Evolutionary conservation across 2,329 filamentous ascomycete genomes (phyloP).

Genomic region (Ophiostoma populinum): DNA sequence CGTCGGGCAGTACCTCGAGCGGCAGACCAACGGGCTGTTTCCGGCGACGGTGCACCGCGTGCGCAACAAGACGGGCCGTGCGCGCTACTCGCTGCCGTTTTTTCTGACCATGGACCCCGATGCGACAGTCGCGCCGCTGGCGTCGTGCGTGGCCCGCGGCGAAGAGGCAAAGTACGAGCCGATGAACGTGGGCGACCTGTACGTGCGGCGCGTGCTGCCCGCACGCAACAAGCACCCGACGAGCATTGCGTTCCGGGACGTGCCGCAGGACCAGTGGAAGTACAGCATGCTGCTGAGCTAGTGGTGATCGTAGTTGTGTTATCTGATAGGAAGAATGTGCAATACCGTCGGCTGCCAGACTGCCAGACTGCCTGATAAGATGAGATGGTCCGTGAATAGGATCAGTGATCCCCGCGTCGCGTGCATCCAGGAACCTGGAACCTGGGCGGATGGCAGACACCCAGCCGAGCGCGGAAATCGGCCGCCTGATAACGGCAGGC

Average conservation of each 20-base stretch:
- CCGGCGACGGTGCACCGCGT: conserved; percentile 32
- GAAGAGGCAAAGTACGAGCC: not conserved
- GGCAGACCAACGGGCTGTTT: conserved; percentile 30
- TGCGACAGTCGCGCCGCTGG: conserved; percentile 10
- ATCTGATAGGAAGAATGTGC: too few species aligned
- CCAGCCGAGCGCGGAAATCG: too few species aligned
- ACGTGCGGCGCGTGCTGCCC: not conserved
- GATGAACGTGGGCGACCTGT: not conserved
- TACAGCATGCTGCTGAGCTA: conserved; percentile 1
- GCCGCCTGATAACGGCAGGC: too few species aligned
- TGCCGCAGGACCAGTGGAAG: conserved; percentile 1
- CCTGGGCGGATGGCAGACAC: too few species aligned
- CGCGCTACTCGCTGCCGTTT: conserved; percentile 37
- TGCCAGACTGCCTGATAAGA: too few species aligned
- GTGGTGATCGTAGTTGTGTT: not conserved
- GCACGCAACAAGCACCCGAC: conserved; percentile 4
- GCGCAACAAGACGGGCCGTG: conserved; percentile 22
- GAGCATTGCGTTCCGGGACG: conserved; percentile 2
- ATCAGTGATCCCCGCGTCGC: too few species aligned
- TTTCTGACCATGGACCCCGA: conserved; percentile 33
- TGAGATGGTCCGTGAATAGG: too few species aligned
- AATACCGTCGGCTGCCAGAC: too few species aligned
- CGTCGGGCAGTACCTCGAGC: conserved; percentile 34
- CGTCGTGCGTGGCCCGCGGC: not conserved
- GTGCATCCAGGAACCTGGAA: too few species aligned